A percentile compares a stretch with the other conserved stretches of the same genome.
Conservation (phyloP, 352 stramenopile species). For the Phytopythium ostracodes region DNA sequence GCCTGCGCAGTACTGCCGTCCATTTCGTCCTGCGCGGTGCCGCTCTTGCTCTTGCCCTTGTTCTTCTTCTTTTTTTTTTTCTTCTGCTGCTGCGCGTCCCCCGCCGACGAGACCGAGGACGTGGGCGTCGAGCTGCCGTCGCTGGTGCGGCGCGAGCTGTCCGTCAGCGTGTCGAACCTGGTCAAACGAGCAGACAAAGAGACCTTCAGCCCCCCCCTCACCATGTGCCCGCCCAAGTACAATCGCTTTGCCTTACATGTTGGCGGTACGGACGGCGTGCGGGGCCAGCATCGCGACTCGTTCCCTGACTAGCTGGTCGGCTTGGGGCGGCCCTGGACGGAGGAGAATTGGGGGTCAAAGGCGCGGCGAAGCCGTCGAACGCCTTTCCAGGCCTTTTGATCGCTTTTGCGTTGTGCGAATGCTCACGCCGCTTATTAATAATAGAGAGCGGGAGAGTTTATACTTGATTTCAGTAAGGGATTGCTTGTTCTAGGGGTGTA, state of each 20-base stretch:
- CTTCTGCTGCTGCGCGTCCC: constrained; percentile 33
- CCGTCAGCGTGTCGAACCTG: constrained; percentile 29
- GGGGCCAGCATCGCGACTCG: constrained; percentile 18
- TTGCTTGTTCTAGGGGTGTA: too few relatives aligned
- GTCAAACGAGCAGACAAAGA: not conserved
- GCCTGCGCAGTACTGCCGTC: not conserved
- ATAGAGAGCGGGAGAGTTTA: too few relatives aligned
- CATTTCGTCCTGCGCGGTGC: not conserved
- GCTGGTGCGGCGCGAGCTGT: constrained; percentile 21
- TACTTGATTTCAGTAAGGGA: too few relatives aligned
- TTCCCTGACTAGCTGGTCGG: not conserved
- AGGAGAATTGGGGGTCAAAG: too few relatives aligned
- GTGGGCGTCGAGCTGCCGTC: constrained; percentile 18
- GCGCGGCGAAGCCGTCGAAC: too few relatives aligned
- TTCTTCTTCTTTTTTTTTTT: constrained; percentile 17
- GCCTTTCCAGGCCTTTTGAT: too few relatives aligned
- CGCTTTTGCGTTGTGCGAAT: too few relatives aligned
- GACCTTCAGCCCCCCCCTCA: too few relatives aligned
- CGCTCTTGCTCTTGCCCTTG: constrained; percentile 1
- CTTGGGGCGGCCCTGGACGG: not conserved
- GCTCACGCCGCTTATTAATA: too few relatives aligned
- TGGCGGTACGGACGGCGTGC: constrained; percentile 28
- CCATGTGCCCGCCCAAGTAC: too few relatives aligned
- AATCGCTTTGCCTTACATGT: constrained; percentile 14
- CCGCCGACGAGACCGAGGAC: constrained; percentile 13